Percentiles rank a stretch among this genome's conserved stretches.
Conservation (phyloP, 352 stramenopile genomes). For the Phytopythium cucurbitacearum region DNA sequence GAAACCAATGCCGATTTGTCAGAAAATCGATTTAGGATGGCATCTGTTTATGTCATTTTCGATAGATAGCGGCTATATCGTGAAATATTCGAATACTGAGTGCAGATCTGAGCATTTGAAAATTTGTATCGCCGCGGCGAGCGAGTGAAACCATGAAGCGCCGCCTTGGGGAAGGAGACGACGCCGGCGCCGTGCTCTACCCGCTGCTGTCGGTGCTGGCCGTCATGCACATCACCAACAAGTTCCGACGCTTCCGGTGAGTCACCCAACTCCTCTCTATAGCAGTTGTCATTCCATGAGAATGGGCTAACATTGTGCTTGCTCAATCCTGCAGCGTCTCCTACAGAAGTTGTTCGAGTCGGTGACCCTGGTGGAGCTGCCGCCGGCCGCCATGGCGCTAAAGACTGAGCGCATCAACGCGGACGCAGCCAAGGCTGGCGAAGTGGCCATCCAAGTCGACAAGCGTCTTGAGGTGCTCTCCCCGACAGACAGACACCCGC, state of each 20-base stretch:
- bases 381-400: slow-evolving; percentile 28
- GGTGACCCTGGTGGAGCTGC: slow-evolving; percentile 42
- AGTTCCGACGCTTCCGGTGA: slow-evolving; percentile 51
- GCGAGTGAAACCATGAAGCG: too few species aligned
- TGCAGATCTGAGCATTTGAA: too few species aligned
- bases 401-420: slow-evolving; percentile 31
- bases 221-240: slow-evolving; percentile 50
- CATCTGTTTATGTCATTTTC: too few species aligned
- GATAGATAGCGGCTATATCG: too few species aligned
- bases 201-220: slow-evolving; percentile 58
- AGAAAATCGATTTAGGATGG: too few species aligned
- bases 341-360: slow-evolving; percentile 47
- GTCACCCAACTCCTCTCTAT: background rate
- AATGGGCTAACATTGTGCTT: too few species aligned
- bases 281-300: background rate
- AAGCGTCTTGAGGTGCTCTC: slow-evolving; percentile 10
- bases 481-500: slow-evolving; percentile 20
- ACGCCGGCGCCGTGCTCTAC: slow-evolving; percentile 46
- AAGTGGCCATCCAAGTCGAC: slow-evolving; percentile 37
- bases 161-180: too few species aligned
- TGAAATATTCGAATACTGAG: too few species aligned
- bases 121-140: too few species aligned
- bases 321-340: slow-evolving; percentile 14
- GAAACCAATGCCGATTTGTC: too few species aligned
- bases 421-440: slow-evolving; percentile 16